Conservation (phyloP, 2,329 filamentous ascomycete genomes). For the Nakataea oryzae region DNA sequence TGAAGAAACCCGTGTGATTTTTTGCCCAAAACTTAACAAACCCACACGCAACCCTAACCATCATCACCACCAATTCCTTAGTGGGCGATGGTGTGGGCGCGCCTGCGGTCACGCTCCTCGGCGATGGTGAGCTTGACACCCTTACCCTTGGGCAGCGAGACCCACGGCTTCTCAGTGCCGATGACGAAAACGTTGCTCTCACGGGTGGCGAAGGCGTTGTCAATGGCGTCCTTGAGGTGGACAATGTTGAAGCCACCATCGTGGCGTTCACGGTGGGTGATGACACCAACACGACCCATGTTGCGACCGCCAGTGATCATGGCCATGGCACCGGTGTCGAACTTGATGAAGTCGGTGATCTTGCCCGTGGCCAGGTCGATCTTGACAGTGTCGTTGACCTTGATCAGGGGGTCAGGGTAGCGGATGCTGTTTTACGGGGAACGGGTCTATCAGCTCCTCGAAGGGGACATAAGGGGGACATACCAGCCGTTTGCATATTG, state of each 20-base stretch:
- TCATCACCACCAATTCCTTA: constrained; percentile 28
- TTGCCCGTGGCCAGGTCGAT: constrained; percentile 95
- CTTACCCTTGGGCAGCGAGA: constrained; percentile 99
- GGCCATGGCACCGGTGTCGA: constrained; percentile 95
- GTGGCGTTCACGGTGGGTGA: constrained; percentile 99
- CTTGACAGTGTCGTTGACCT: constrained; percentile 99
- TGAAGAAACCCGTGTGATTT: constrained; percentile 1
- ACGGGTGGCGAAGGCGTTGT: constrained; percentile 99
- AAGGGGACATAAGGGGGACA: neutral
- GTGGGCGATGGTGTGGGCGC: constrained; percentile 47
- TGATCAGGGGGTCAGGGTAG: constrained; percentile 96
- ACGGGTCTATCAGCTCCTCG: constrained; percentile 29
- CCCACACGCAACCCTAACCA: neutral
- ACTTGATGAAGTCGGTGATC: constrained; percentile 96
- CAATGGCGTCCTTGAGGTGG: constrained; percentile 99
- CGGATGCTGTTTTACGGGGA: constrained; percentile 62
- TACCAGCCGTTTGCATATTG: constrained; percentile 7
- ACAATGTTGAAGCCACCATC: constrained; percentile 99
- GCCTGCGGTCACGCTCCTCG: constrained; percentile 97
- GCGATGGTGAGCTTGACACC: constrained; percentile 99
- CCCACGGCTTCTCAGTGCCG: constrained; percentile 96
- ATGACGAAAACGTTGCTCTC: constrained; percentile 99
- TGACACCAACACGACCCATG: constrained; percentile 99
- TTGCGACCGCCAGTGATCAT: constrained; percentile 99
- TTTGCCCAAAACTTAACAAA: constrained; percentile 2